Conservation (phyloP, 257 asterid species). For the Scutellaria minor region DNA sequence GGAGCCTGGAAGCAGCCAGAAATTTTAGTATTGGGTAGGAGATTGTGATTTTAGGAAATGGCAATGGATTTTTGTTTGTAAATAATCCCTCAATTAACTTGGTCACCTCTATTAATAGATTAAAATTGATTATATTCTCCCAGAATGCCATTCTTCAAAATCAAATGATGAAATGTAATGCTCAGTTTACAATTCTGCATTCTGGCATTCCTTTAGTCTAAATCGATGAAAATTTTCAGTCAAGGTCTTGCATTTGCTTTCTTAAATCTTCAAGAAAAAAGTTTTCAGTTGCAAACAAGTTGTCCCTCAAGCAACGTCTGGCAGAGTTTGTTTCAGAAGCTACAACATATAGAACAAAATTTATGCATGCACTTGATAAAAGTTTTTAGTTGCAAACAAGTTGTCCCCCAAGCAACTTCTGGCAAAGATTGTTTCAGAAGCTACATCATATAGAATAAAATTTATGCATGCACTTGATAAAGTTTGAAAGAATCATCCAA, state of each 20-base stretch:
- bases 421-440: constrained; percentile 19
- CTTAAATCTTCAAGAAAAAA: not conserved
- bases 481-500: not conserved
- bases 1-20: not conserved
- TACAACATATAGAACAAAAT: constrained; percentile 13
- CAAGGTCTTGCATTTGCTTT: not conserved
- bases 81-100: not conserved
- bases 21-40: not conserved
- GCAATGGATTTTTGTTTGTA: not conserved
- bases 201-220: too few species aligned
- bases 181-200: too few species aligned
- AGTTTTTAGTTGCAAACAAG: constrained; percentile 7
- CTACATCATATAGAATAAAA: constrained; percentile 13
- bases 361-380: not conserved
- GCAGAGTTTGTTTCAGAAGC: constrained; percentile 19
- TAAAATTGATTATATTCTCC: too few species aligned
- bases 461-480: not conserved
- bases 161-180: too few species aligned
- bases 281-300: constrained; percentile 8
- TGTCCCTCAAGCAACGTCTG: not conserved
- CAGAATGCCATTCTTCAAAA: too few species aligned
- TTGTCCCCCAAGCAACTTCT: not conserved
- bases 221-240: not conserved
- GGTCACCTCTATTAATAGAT: not conserved
- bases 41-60: not conserved